These are phyloP conservation scores for Myxozyma melibiosi DNA, from an alignment of 805 yeast genomes.

Conservation along the genomic window DNA sequence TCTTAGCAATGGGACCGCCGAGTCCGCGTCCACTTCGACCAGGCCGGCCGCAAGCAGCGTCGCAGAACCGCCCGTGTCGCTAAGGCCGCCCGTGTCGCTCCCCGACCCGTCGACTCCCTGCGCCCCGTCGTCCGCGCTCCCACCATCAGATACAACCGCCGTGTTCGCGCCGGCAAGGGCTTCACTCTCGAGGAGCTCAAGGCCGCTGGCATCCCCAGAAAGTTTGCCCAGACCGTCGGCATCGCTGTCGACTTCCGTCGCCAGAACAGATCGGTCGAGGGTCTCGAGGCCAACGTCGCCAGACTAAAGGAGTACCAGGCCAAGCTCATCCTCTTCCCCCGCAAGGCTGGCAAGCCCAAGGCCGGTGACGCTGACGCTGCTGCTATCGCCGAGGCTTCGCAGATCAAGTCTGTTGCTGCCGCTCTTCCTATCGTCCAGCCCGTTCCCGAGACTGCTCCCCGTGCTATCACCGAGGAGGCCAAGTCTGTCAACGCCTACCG, in stretches of 20 bases:
- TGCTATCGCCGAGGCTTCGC: slow-evolving; percentile 65
- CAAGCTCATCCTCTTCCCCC: slow-evolving; percentile 94
- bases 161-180: slow-evolving; percentile 99
- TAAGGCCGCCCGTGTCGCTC: slow-evolving; percentile 94
- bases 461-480: slow-evolving; percentile 75
- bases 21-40: slow-evolving; percentile 99
- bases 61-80: slow-evolving; percentile 93
- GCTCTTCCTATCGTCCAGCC: slow-evolving; percentile 91
- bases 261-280: slow-evolving; percentile 96
- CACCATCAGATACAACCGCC: slow-evolving; percentile 98
- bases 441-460: slow-evolving; percentile 70
- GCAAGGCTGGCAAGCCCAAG: slow-evolving; percentile 72
- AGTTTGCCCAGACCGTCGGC: slow-evolving; percentile 98
- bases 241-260: slow-evolving; percentile 99
- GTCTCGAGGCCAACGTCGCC: slow-evolving; percentile 89
- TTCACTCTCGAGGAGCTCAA: slow-evolving; percentile 93
- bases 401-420: slow-evolving; percentile 62
- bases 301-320: slow-evolving; percentile 96
- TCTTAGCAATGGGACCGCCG: slow-evolving; percentile 96
- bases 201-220: slow-evolving; percentile 90
- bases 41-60: slow-evolving; percentile 98
- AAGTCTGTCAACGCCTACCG: slow-evolving; percentile 81
- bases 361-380: slow-evolving; percentile 55
- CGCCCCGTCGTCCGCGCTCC: slow-evolving; percentile 99
- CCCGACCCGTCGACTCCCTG: slow-evolving; percentile 94